phyloP scores from a whole-genome alignment of 1,139 yeast species.

The Taphrina deformans region DNA sequence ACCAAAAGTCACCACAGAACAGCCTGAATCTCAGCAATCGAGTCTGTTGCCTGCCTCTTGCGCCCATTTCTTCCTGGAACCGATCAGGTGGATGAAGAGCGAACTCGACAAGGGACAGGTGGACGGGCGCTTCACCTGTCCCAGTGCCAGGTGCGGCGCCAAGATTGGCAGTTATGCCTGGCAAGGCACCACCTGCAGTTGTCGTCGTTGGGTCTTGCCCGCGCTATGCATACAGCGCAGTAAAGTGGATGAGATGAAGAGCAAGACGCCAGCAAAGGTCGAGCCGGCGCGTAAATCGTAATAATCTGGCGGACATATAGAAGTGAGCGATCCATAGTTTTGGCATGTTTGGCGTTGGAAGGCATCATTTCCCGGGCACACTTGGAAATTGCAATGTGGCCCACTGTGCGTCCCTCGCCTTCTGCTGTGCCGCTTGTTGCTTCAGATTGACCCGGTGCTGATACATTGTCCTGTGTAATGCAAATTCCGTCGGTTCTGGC shows the following conservation, averaged over 20 bases:
- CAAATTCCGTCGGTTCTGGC: constrained; percentile 52
- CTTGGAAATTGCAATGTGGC: constrained; percentile 4
- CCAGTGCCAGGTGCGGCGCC: constrained; percentile 63
- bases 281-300: constrained; percentile 15
- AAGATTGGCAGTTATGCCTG: constrained; percentile 81
- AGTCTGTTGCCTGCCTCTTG: constrained; percentile 55
- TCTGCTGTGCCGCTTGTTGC: constrained; percentile 49
- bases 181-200: constrained; percentile 92
- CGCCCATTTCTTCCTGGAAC: constrained; percentile 85
- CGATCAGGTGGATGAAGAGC: constrained; percentile 84
- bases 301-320: too few relatives aligned
- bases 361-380: neutral
- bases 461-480: constrained; percentile 57
- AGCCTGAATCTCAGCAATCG: constrained; percentile 24
- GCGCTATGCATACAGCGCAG: constrained; percentile 80
- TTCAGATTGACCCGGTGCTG: constrained; percentile 53
- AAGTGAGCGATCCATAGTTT: neutral
- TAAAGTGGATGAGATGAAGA: constrained; percentile 66
- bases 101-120: constrained; percentile 67
- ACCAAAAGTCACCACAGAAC: constrained; percentile 32
- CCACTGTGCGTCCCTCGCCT: constrained; percentile 39
- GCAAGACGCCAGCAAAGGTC: constrained; percentile 4
- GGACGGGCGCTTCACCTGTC: constrained; percentile 85
- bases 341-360: neutral
- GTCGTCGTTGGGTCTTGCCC: constrained; percentile 96